phyloP scores from a whole-genome alignment of 2,329 filamentous ascomycete genomes.

The Colletotrichum lindemuthianum region DNA sequence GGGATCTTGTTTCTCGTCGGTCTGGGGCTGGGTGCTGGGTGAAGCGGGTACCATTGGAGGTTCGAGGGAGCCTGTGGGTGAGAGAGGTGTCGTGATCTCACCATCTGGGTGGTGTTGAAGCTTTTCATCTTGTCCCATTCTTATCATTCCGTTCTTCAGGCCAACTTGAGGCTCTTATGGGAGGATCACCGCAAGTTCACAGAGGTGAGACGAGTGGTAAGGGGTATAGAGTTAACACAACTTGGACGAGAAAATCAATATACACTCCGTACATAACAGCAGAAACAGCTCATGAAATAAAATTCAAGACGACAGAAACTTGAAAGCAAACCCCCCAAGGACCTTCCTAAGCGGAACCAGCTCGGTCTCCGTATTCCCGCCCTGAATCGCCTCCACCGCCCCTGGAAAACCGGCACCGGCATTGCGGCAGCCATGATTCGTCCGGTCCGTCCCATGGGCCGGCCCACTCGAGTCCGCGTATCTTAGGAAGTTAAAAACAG shows the following conservation, averaged over 20 bases:
- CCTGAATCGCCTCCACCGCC: conserved; percentile 23
- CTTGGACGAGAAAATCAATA: not conserved
- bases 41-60: not conserved
- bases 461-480: conserved; percentile 18
- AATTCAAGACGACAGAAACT: not conserved
- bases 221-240: not conserved
- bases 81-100: not conserved
- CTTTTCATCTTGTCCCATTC: conserved; percentile 9
- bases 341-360: conserved; percentile 15
- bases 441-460: conserved; percentile 12
- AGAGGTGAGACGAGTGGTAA: not conserved
- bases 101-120: not conserved
- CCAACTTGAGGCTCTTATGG: not conserved
- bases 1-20: conserved; percentile 10
- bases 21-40: not conserved
- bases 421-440: conserved; percentile 27
- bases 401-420: conserved; percentile 18
- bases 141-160: not conserved
- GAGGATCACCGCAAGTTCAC: not conserved
- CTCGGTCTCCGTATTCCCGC: conserved; percentile 24
- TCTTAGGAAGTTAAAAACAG: conserved; percentile 15
- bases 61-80: not conserved
- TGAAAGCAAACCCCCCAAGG: not conserved
- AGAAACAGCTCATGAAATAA: not conserved
- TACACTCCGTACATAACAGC: not conserved